phyloP scores from a whole-genome alignment of 495 filamentous ascomycete genomes.

The Neurospora sp. region DNA sequence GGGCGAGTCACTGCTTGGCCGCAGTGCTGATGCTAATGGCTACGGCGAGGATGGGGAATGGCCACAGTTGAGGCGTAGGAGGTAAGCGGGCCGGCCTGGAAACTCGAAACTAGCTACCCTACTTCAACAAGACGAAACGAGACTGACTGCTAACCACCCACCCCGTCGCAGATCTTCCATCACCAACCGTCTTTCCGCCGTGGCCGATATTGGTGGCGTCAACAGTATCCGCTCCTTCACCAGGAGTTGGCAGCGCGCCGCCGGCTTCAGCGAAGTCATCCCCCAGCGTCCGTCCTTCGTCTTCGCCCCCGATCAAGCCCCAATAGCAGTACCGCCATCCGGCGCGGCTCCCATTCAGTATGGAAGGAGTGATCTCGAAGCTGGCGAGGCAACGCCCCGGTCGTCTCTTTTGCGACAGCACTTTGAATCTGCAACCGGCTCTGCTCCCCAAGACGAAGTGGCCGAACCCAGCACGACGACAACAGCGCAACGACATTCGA shows the following conservation, averaged over 20 bases:
- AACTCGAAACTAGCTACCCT: not conserved
- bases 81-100: conserved; percentile 6
- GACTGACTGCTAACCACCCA: conserved; percentile 1
- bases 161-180: conserved; percentile 51
- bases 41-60: conserved; percentile 22
- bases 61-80: conserved; percentile 26
- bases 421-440: conserved; percentile 19
- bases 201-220: conserved; percentile 76
- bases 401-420: conserved; percentile 30
- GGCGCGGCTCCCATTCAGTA: conserved; percentile 14
- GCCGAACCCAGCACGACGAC: conserved; percentile 12
- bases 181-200: conserved; percentile 53
- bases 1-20: conserved; percentile 29
- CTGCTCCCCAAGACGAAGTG: conserved; percentile 10
- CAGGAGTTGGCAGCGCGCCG: conserved; percentile 86
- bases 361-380: conserved; percentile 23
- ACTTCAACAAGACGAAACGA: not conserved
- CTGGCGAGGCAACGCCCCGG: conserved; percentile 21
- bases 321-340: conserved; percentile 20
- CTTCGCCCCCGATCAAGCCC: conserved; percentile 38
- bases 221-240: conserved; percentile 95
- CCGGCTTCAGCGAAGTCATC: conserved; percentile 75
- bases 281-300: conserved; percentile 65
- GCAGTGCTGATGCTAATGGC: conserved; percentile 14
- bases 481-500: conserved; percentile 4